A percentile compares a stretch with the other conserved stretches of the same genome.
These are phyloP conservation scores for Theileria annulata DNA, from an alignment of 169 alveolate genomes.

Conservation along the genomic window DNA sequence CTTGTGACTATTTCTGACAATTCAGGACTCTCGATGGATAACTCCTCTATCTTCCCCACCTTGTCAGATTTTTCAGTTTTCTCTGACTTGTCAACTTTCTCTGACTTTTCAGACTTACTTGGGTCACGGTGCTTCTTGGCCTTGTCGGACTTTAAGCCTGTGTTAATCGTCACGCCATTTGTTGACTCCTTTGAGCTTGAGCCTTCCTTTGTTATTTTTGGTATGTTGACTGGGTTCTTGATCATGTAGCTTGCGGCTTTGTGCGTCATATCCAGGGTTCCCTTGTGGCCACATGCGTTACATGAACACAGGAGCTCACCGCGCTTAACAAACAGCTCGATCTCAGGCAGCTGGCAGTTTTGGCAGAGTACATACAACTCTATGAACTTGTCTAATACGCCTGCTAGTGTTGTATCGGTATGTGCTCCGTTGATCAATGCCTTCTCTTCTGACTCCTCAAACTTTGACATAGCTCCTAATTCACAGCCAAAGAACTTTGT, in stretches of 20 bases:
- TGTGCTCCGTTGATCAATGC: constrained; percentile 96
- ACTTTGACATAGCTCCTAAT: constrained; percentile 94
- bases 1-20: constrained; percentile 83
- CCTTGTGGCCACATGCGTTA: constrained; percentile 97
- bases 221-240: constrained; percentile 84
- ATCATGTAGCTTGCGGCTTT: constrained; percentile 93
- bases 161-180: constrained; percentile 18
- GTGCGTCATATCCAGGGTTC: constrained; percentile 93
- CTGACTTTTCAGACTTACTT: constrained; percentile 9
- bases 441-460: constrained; percentile 90
- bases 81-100: constrained; percentile 35
- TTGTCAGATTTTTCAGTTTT: constrained; percentile 49
- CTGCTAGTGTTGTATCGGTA: constrained; percentile 87
- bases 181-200: constrained; percentile 43
- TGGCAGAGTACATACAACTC: constrained; percentile 97
- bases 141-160: constrained; percentile 1
- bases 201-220: constrained; percentile 46
- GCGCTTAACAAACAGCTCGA: constrained; percentile 89
- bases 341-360: constrained; percentile 97
- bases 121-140: constrained; percentile 20
- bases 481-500: constrained; percentile 93
- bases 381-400: constrained; percentile 94
- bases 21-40: constrained; percentile 77
- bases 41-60: constrained; percentile 50
- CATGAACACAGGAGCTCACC: constrained; percentile 88